A percentile compares a stretch with the other conserved stretches of the same genome.
Evolutionary conservation across 305 asterid species (phyloP).

Genomic region (Andrographis paniculata): DNA sequence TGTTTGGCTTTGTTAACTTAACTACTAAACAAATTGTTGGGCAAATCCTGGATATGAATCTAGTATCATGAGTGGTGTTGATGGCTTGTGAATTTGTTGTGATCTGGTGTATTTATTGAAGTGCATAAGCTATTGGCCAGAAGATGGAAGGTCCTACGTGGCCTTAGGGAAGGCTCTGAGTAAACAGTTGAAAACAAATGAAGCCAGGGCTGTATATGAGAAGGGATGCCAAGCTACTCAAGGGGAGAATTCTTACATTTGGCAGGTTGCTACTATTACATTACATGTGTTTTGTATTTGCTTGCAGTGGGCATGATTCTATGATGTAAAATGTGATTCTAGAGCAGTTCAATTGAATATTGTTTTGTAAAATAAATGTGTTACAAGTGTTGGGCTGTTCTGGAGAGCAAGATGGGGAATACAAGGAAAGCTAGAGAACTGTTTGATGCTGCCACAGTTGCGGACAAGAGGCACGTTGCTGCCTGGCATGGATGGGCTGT

Average conservation of each 20-base stretch:
- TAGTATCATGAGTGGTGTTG: neutral
- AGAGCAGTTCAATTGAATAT: no score
- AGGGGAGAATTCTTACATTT: constrained; percentile 92
- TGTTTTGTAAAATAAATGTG: no score
- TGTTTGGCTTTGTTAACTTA: no score
- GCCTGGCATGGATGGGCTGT: constrained; percentile 99
- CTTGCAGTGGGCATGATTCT: neutral
- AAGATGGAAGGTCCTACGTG: constrained; percentile 95
- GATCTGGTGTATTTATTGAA: constrained; percentile 26
- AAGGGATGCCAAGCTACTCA: constrained; percentile 96
- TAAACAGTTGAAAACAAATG: constrained; percentile 60
- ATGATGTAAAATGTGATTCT: no score
- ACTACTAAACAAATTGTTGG: no score
- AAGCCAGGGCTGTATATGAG: constrained; percentile 85
- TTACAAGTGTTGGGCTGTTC: constrained; percentile 91
- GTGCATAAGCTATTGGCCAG: constrained; percentile 83
- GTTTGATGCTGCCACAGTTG: constrained; percentile 94
- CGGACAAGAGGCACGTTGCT: constrained; percentile 84
- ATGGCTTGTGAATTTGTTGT: neutral
- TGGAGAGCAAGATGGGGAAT: constrained; percentile 83
- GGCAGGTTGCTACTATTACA: constrained; percentile 61
- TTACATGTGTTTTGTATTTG: neutral
- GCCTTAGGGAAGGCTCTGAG: constrained; percentile 69
- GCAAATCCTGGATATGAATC: neutral
- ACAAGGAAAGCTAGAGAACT: constrained; percentile 71